These are phyloP conservation scores for Jackrogersella multiformis DNA, from an alignment of 495 filamentous ascomycete genomes.

Conservation along the genomic window DNA sequence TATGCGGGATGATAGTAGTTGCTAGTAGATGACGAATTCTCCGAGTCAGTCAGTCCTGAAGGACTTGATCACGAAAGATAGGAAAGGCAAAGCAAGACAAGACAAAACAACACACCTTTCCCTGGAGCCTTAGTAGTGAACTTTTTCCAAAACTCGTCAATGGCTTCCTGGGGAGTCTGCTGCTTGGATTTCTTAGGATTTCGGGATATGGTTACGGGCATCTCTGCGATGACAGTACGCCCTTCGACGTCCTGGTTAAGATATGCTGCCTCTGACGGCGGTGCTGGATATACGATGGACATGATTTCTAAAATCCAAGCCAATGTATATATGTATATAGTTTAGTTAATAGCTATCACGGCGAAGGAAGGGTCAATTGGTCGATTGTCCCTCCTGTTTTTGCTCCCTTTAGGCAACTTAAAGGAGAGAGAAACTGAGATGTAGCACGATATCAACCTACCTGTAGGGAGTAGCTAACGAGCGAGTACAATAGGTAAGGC, in stretches of 20 bases:
- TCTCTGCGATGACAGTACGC: conserved; percentile 37
- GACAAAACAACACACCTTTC: conserved; percentile 53
- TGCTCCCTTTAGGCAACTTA: not conserved
- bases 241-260: conserved; percentile 25
- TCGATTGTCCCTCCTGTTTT: not conserved
- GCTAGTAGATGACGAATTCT: conserved; percentile 54
- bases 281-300: conserved; percentile 20
- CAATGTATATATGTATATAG: not conserved
- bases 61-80: not conserved
- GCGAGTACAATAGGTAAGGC: not conserved
- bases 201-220: conserved; percentile 29
- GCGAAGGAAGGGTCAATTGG: not conserved
- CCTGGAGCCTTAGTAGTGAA: conserved; percentile 73
- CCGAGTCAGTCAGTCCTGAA: not conserved
- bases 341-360: not conserved
- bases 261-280: conserved; percentile 33
- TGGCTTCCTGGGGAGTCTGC: conserved; percentile 71
- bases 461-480: not conserved
- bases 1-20: conserved; percentile 76
- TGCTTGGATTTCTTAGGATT: conserved; percentile 43
- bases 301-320: conserved; percentile 13
- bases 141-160: conserved; percentile 82
- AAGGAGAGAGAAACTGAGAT: not conserved
- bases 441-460: not conserved
- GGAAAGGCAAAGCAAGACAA: not conserved